phyloP scores from a whole-genome alignment of 2,329 filamentous ascomycete species.

The Fusarium sp. region DNA sequence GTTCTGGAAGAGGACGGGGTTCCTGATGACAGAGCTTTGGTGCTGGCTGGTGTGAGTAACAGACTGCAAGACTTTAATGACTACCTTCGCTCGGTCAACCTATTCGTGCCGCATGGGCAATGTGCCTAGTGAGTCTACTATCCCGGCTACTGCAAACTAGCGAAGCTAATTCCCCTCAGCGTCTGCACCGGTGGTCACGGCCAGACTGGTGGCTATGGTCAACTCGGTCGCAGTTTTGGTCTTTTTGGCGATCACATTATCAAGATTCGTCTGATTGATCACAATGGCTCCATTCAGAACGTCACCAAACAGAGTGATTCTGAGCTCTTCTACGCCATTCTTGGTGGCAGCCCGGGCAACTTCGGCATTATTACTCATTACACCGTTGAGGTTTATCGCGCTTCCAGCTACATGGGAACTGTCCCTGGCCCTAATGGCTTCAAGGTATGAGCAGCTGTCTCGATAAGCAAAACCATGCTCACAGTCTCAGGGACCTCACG shows the following conservation, averaged over 20 bases:
- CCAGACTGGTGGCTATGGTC: constrained; percentile 58
- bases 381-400: constrained; percentile 54
- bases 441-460: background rate
- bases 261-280: constrained; percentile 57
- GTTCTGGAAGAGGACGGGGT: constrained; percentile 29
- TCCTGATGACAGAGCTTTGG: constrained; percentile 45
- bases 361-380: constrained; percentile 64
- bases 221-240: constrained; percentile 58
- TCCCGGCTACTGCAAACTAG: too few relatives aligned
- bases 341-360: constrained; percentile 65
- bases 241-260: constrained; percentile 63
- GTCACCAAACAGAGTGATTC: constrained; percentile 57
- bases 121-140: constrained; percentile 45
- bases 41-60: constrained; percentile 52
- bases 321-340: constrained; percentile 67
- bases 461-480: rapidly evolving
- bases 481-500: constrained; percentile 11
- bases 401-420: constrained; percentile 48
- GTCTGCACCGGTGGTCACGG: constrained; percentile 57
- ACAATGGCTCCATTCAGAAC: constrained; percentile 53
- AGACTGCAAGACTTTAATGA: constrained; percentile 53
- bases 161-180: background rate
- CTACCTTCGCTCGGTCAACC: constrained; percentile 50
- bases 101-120: constrained; percentile 57
- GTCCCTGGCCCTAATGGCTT: constrained; percentile 16